Evolutionary conservation across 371 early-diverging fungal genomes (phyloP).

Genomic region (Saksenaea oblongispora): DNA sequence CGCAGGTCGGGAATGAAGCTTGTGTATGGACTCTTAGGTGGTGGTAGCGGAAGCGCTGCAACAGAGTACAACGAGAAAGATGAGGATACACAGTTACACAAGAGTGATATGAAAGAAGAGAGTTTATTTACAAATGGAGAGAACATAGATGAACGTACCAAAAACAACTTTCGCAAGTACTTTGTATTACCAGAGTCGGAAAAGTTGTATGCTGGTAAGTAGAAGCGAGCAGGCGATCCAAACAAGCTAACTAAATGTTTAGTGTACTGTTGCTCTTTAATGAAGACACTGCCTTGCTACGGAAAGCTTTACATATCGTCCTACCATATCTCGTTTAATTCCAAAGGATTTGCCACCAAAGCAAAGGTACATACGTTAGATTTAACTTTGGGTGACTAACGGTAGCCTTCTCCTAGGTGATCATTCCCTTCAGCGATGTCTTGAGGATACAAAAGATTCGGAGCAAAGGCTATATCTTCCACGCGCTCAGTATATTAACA

Average conservation of each 20-base stretch:
- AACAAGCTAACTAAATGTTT: not conserved
- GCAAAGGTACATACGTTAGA: slow-evolving; percentile 46
- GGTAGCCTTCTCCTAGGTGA: slow-evolving; percentile 24
- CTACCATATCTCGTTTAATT: slow-evolving; percentile 68
- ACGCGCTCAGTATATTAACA: slow-evolving; percentile 27
- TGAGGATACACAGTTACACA: slow-evolving; percentile 29
- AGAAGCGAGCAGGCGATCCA: not conserved
- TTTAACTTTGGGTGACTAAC: not conserved
- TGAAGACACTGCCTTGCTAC: slow-evolving; percentile 54
- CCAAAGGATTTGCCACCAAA: slow-evolving; percentile 59
- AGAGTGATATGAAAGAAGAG: slow-evolving; percentile 20
- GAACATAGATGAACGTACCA: slow-evolving; percentile 35
- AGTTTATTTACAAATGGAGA: slow-evolving; percentile 23
- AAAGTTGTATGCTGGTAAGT: slow-evolving; percentile 51
- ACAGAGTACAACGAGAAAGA: slow-evolving; percentile 23
- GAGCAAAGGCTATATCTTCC: slow-evolving; percentile 42
- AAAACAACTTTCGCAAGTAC: slow-evolving; percentile 52
- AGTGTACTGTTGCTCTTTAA: slow-evolving; percentile 49
- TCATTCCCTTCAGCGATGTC: slow-evolving; percentile 46
- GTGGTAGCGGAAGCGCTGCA: slow-evolving; percentile 26
- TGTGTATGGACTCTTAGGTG: slow-evolving; percentile 43
- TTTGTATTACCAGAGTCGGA: slow-evolving; percentile 68
- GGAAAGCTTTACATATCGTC: slow-evolving; percentile 72
- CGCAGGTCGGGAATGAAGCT: slow-evolving; percentile 44
- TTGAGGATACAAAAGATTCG: slow-evolving; percentile 41